Conservation (phyloP, 2,329 filamentous ascomycete genomes). For the Zarea fungicola region DNA sequence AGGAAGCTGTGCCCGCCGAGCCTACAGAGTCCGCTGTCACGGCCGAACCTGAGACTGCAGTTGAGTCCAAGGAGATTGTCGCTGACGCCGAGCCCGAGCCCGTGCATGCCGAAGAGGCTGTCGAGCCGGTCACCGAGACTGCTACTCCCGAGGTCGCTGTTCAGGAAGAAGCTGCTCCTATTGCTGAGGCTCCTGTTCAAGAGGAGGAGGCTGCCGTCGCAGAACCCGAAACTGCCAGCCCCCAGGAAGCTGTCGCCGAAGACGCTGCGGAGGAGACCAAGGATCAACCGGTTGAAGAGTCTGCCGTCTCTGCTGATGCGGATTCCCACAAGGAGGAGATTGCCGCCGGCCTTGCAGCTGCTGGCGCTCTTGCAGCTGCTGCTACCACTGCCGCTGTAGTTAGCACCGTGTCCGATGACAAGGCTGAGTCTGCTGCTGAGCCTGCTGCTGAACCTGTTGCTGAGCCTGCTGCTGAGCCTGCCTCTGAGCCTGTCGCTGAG, state of each 20-base stretch:
- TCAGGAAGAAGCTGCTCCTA: background rate
- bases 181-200: background rate
- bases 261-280: background rate
- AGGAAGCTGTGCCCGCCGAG: conserved; percentile 5
- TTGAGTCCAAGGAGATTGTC: background rate
- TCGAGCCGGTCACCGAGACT: no score
- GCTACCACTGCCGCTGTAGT: background rate
- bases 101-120: background rate
- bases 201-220: background rate
- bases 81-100: background rate
- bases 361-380: background rate
- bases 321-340: background rate
- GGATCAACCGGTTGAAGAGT: no score
- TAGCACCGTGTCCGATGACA: background rate
- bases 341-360: background rate
- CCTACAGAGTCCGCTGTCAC: background rate
- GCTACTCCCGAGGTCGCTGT: background rate
- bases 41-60: background rate
- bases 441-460: conserved; percentile 6
- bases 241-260: background rate
- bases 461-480: conserved; percentile 10
- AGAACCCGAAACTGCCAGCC: background rate
- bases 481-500: background rate
- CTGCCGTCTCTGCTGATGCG: no score
- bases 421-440: conserved; percentile 5